These are phyloP conservation scores for Schizochytrium sp. DNA, from an alignment of 108 stramenopile genomes.

Conservation along the genomic window DNA sequence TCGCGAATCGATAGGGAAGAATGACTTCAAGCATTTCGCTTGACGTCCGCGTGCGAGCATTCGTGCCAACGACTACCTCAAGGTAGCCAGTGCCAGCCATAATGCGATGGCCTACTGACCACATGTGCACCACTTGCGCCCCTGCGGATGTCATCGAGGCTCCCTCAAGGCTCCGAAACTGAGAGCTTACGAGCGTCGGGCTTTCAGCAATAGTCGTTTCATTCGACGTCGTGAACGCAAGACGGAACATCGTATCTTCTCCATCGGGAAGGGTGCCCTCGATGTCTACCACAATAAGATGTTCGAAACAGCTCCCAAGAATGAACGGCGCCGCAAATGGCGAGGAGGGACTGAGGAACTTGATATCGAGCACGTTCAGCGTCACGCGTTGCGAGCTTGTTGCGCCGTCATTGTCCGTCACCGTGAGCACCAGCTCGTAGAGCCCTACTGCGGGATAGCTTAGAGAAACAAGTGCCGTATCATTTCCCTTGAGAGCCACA, in stretches of 20 bases:
- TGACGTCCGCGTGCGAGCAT: too few relatives aligned
- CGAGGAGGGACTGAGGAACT: background rate
- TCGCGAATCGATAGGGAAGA: background rate
- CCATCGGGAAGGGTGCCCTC: background rate
- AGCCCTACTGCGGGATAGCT: background rate
- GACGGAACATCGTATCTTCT: background rate
- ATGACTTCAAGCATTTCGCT: background rate
- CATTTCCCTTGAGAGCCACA: background rate
- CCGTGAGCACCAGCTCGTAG: background rate
- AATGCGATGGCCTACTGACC: too few relatives aligned
- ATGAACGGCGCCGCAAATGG: background rate
- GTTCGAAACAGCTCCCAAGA: background rate
- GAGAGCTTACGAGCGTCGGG: too few relatives aligned
- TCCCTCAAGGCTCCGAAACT: too few relatives aligned
- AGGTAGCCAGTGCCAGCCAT: too few relatives aligned
- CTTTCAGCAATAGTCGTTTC: too few relatives aligned
- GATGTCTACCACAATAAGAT: background rate
- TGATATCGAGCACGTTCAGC: background rate
- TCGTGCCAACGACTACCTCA: too few relatives aligned
- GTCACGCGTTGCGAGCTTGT: too few relatives aligned
- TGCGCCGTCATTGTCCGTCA: conserved; percentile 7
- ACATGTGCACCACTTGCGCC: too few relatives aligned
- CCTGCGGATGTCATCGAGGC: too few relatives aligned
- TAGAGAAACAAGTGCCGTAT: background rate
- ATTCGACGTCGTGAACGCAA: background rate